Conservation (phyloP, 768 basidiomycete species). For the Thelephora ganbajun region DNA sequence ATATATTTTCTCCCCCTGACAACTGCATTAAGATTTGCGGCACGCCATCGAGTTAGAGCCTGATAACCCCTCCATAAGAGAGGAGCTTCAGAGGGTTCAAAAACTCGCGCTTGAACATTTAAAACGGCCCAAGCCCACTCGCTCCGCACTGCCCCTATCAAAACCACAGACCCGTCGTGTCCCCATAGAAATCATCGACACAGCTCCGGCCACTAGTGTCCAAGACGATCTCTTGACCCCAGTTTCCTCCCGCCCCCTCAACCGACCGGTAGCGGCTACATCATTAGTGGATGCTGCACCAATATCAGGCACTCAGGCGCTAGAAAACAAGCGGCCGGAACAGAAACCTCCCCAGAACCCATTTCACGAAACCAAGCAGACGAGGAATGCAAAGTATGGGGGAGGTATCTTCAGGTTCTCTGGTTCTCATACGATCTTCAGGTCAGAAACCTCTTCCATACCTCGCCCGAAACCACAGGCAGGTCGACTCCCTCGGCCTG, state of each 20-base stretch:
- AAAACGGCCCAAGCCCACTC: slow-evolving; percentile 17
- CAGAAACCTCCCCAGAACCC: slow-evolving; percentile 16
- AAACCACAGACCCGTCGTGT: slow-evolving; percentile 38
- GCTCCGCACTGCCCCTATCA: slow-evolving; percentile 4
- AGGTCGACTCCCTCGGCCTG: background rate
- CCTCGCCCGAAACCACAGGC: background rate
- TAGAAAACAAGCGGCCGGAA: background rate
- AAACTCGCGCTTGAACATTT: slow-evolving; percentile 24
- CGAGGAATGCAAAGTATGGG: slow-evolving; percentile 40
- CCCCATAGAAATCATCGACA: slow-evolving; percentile 48
- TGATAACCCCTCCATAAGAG: slow-evolving; percentile 42
- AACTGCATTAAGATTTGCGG: slow-evolving; percentile 36
- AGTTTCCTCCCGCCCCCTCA: slow-evolving; percentile 24
- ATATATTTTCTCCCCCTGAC: background rate
- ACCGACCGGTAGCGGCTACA: slow-evolving; percentile 1
- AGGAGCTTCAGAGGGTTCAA: slow-evolving; percentile 43
- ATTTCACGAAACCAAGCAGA: slow-evolving; percentile 46
- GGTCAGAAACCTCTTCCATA: slow-evolving; percentile 14
- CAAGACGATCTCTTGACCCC: slow-evolving; percentile 20
- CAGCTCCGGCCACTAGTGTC: slow-evolving; percentile 6
- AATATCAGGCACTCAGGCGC: background rate
- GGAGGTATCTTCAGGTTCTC: slow-evolving; percentile 63
- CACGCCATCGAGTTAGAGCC: slow-evolving; percentile 49
- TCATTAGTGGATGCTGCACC: background rate
- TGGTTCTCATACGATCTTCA: slow-evolving; percentile 47